Base-by-base conservation (phyloP, 164 flowering plant genomes). In the Paratinospora sagittata region DNA sequence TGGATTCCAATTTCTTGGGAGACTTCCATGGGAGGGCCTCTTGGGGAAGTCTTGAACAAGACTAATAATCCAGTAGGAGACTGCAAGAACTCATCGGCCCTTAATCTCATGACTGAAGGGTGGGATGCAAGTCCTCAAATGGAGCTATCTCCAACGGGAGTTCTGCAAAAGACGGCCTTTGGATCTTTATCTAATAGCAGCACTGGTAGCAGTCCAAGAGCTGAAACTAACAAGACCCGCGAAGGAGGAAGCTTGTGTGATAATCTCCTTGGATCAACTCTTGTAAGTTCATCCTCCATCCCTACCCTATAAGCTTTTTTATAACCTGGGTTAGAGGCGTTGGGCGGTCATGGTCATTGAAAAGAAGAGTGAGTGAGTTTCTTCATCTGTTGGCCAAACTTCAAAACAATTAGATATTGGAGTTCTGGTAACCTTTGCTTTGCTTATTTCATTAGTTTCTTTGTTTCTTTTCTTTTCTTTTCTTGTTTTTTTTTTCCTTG, bases 121-220 rank as follows among this genome's bases (percentile, higher is more conserved):
- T 87, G 95, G 90, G 87, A 88, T 65, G 77, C 76, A 2, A 85
- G 87, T 73, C 81, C 88, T 26, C 78, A 74, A 37, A 5, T 86
- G 52, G 89, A 85, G 49, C 84, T 89, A 3, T 91, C 98, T 0
- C 96, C 97, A 0, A 90, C 93, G 0, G 94, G 90, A 0, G 94
- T 90, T 30, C 72, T 91, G 13, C 92, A 88, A 69, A 90, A 84
- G 79, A 73, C 89, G 85, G 85, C 91, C 1, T 91, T 90, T 49
- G 88, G 82, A 14, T 88, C 93, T 4, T 73, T 90, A 2, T 91
- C 95, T 6, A 90, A 90, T 74, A 89, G 98, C 82, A 93, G 94
- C 73, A 79, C 97, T 3, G 91, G 88, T 19, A 72, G 75, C 80
- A 93, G 98, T 77, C 91, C 92, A 5, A 83, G 91, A 69, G 83